A percentile compares a stretch with the other conserved stretches of the same genome.
phyloP scores from a whole-genome alignment of 2,329 filamentous ascomycete genomes.

The Curvularia spicifera region DNA sequence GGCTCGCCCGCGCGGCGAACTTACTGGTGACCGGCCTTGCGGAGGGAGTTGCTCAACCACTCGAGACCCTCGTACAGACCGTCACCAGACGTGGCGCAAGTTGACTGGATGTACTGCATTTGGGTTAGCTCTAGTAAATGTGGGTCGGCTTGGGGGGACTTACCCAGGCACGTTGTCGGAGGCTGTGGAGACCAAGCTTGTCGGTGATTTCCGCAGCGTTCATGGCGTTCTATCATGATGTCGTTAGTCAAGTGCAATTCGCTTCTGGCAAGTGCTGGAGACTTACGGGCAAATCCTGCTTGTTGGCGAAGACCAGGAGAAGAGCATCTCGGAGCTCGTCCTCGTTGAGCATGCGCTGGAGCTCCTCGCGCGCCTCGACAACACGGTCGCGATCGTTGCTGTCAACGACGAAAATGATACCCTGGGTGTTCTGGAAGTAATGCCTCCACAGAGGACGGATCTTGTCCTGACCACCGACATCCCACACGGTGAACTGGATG shows the following conservation, averaged over 20 bases:
- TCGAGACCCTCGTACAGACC: slow-evolving; percentile 98
- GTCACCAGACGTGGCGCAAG: slow-evolving; percentile 97
- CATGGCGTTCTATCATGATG: slow-evolving; percentile 83
- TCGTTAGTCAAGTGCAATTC: slow-evolving; percentile 21
- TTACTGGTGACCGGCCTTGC: slow-evolving; percentile 60
- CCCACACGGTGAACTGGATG: slow-evolving; percentile 99
- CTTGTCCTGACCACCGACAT: slow-evolving; percentile 98
- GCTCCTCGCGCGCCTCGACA: slow-evolving; percentile 88
- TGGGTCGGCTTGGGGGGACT: slow-evolving; percentile 50
- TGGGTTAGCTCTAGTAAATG: slow-evolving; percentile 26
- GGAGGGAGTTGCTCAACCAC: slow-evolving; percentile 62
- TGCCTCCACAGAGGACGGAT: slow-evolving; percentile 96
- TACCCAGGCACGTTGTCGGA: slow-evolving; percentile 99
- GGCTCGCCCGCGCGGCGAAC: slow-evolving; percentile 14
- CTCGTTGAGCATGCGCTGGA: slow-evolving; percentile 97
- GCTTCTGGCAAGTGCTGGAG: slow-evolving; percentile 4
- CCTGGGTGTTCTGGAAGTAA: slow-evolving; percentile 96
- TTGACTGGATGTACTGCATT: slow-evolving; percentile 92
- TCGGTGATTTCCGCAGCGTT: slow-evolving; percentile 99
- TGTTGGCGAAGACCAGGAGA: slow-evolving; percentile 96
- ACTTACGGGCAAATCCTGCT: slow-evolving; percentile 89
- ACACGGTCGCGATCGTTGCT: slow-evolving; percentile 90
- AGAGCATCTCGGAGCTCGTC: slow-evolving; percentile 97
- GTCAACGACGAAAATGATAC: slow-evolving; percentile 98
- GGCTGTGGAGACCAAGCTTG: slow-evolving; percentile 98